phyloP scores from a whole-genome alignment of 768 basidiomycete species.

The Pleurotus eryngii region DNA sequence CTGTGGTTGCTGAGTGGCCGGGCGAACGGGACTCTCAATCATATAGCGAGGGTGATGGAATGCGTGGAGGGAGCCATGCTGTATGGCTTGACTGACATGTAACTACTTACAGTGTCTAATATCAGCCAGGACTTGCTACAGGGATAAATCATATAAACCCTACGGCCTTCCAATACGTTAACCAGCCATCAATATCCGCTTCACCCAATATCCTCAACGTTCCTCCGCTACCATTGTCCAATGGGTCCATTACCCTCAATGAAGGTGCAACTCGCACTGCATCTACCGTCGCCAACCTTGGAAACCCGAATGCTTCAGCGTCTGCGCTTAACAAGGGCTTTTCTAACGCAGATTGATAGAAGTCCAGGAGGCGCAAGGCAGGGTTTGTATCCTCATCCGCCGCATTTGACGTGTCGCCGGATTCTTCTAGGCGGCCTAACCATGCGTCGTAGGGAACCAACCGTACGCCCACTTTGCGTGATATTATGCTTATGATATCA shows the following conservation, averaged over 20 bases:
- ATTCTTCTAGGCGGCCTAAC: conserved; percentile 22
- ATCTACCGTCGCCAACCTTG: conserved; percentile 12
- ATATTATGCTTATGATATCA: conserved; percentile 15
- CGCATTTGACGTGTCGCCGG: conserved; percentile 1
- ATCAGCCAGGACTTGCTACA: too few species aligned
- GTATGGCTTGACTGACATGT: conserved; percentile 43
- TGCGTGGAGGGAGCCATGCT: conserved; percentile 49
- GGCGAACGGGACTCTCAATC: neutral
- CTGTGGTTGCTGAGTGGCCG: conserved; percentile 42
- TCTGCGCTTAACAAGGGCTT: conserved; percentile 11
- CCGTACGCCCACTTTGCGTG: conserved; percentile 20
- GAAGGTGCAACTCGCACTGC: conserved; percentile 8
- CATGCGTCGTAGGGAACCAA: conserved; percentile 29
- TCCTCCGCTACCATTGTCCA: neutral
- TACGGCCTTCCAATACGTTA: neutral
- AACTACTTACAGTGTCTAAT: neutral
- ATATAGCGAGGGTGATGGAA: conserved; percentile 17
- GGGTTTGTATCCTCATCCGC: conserved; percentile 15
- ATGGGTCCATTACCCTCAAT: neutral
- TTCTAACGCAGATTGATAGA: conserved; percentile 19
- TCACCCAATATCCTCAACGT: neutral
- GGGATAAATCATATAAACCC: neutral
- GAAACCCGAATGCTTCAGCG: conserved; percentile 20
- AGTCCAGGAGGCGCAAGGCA: conserved; percentile 25
- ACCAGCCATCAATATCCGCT: conserved; percentile 1